These are phyloP conservation scores for Solanum medicagineum DNA, from an alignment of 257 asterid species.

Conservation along the genomic window DNA sequence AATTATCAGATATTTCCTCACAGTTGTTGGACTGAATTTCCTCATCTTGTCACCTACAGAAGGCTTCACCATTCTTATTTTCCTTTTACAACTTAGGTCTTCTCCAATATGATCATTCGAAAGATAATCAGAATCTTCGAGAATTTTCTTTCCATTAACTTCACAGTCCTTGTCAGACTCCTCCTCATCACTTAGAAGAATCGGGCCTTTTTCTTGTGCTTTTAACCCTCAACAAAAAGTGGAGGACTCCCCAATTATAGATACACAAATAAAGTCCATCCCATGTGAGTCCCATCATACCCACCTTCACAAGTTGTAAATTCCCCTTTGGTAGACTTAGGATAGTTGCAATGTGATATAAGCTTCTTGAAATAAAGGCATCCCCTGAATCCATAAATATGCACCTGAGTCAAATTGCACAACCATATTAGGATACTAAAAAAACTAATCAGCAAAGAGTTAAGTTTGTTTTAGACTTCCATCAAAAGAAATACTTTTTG, in stretches of 20 bases:
- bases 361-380: too few species aligned
- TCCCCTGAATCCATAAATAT: not conserved
- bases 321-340: not conserved
- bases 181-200: too few species aligned
- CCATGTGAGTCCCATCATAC: not conserved
- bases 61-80: not conserved
- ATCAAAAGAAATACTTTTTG: too few species aligned
- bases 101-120: too few species aligned
- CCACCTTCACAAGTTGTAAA: too few species aligned
- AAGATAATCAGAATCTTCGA: not conserved
- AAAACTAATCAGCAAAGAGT: not conserved
- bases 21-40: not conserved
- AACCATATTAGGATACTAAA: not conserved
- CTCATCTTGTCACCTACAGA: not conserved
- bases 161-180: too few species aligned
- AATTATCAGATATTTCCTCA: too few species aligned
- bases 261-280: too few species aligned
- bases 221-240: too few species aligned
- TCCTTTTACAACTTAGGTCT: not conserved
- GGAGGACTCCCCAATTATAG: too few species aligned
- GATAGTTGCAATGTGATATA: not conserved
- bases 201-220: too few species aligned
- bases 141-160: not conserved
- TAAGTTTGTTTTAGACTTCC: too few species aligned
- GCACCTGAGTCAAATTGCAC: not conserved